phyloP scores from a whole-genome alignment of 2,329 filamentous ascomycete species.

The Aureobasidium vineae region DNA sequence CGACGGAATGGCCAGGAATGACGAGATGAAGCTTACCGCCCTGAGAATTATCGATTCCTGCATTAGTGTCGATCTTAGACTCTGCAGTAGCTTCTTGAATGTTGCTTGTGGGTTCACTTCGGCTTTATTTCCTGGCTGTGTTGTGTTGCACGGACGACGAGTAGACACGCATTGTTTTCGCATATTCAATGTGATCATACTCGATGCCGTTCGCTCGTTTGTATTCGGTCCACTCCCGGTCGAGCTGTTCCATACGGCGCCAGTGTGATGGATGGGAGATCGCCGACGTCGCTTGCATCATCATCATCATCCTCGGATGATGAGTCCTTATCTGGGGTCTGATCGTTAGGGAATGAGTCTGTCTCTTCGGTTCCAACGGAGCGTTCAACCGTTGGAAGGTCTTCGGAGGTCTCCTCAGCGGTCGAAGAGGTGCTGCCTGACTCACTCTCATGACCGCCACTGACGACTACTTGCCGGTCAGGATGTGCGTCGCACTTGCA shows the following conservation, averaged over 20 bases:
- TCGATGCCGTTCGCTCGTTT: not conserved
- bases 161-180: not conserved
- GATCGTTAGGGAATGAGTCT: not conserved
- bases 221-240: not conserved
- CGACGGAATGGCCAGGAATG: not conserved
- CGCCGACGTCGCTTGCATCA: not conserved
- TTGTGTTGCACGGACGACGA: not conserved
- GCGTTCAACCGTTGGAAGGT: not conserved
- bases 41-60: not conserved
- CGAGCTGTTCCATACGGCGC: not conserved
- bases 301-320: not conserved
- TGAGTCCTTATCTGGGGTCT: not conserved
- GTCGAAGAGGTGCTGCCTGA: too few relatives aligned
- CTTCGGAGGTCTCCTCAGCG: not conserved
- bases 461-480: not conserved
- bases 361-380: too few relatives aligned
- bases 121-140: not conserved
- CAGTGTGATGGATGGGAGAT: not conserved
- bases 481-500: constrained; percentile 3
- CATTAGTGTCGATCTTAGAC: not conserved
- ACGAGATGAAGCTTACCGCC: not conserved
- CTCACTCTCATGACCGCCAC: not conserved
- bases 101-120: not conserved
- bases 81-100: not conserved
- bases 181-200: not conserved